Conservation (phyloP, 2,329 filamentous ascomycete genomes). For the Aschersonia sp. region DNA sequence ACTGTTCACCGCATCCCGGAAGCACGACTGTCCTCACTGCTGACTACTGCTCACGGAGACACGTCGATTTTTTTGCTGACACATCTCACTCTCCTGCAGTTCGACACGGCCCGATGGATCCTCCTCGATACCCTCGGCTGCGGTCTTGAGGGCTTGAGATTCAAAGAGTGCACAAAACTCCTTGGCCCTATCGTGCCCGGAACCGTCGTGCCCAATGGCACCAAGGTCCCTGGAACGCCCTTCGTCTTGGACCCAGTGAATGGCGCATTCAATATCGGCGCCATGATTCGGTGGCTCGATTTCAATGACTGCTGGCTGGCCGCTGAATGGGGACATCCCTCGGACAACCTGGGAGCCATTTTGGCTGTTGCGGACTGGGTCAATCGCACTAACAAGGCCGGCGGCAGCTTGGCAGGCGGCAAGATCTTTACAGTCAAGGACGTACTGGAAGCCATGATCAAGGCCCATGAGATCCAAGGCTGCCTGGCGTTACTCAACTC, state of each 20-base stretch:
- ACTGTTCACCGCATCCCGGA: too few species aligned
- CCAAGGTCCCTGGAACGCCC: slow-evolving; percentile 78
- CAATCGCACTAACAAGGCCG: slow-evolving; percentile 69
- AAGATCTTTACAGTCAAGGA: slow-evolving; percentile 82
- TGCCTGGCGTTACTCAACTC: slow-evolving; percentile 95
- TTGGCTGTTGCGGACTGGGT: slow-evolving; percentile 96
- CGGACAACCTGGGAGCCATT: slow-evolving; percentile 94
- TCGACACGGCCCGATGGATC: slow-evolving; percentile 90
- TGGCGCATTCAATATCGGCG: slow-evolving; percentile 95
- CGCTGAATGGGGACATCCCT: slow-evolving; percentile 97
- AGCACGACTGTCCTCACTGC: too few species aligned
- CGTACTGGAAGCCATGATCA: slow-evolving; percentile 94
- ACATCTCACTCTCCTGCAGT: slow-evolving; percentile 32
- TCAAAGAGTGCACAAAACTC: slow-evolving; percentile 91
- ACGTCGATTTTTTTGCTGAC: neutral
- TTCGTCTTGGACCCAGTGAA: slow-evolving; percentile 93
- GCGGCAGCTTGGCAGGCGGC: slow-evolving; percentile 68
- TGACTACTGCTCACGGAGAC: too few species aligned
- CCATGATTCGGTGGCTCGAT: slow-evolving; percentile 98
- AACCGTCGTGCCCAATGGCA: slow-evolving; percentile 81
- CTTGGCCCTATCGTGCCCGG: slow-evolving; percentile 85
- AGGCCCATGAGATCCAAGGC: slow-evolving; percentile 97
- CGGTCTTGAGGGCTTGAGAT: slow-evolving; percentile 85
- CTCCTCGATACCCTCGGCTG: slow-evolving; percentile 95
- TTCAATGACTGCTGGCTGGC: slow-evolving; percentile 99